phyloP scores from a whole-genome alignment of 768 basidiomycete genomes.

The Lactarius trivialis region DNA sequence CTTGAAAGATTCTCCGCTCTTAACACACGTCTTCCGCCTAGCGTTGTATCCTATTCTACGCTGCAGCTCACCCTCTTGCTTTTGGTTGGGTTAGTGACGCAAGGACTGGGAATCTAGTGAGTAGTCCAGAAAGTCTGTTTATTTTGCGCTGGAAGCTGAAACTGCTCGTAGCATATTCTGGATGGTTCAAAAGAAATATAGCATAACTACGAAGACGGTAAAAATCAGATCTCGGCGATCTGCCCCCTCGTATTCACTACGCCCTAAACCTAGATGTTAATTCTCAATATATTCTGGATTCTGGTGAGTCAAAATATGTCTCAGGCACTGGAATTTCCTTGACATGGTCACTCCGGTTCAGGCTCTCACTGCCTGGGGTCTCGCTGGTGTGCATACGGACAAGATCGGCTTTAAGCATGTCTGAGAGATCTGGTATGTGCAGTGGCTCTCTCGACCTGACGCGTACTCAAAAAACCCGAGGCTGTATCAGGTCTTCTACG shows the following conservation, averaged over 20 bases:
- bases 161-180: constrained; percentile 46
- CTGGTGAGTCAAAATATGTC: constrained; percentile 37
- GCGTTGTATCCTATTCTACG: constrained; percentile 66
- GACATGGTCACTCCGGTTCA: constrained; percentile 24
- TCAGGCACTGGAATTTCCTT: background rate
- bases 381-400: constrained; percentile 67
- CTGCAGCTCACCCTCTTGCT: constrained; percentile 61
- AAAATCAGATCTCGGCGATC: constrained; percentile 16
- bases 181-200: constrained; percentile 59
- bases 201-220: constrained; percentile 58
- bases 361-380: constrained; percentile 67
- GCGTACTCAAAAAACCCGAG: constrained; percentile 29
- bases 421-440: constrained; percentile 66
- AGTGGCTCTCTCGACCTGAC: background rate
- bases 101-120: constrained; percentile 65
- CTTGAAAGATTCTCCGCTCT: background rate
- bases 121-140: constrained; percentile 21
- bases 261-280: constrained; percentile 47
- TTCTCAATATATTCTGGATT: constrained; percentile 68
- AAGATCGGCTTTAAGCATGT: constrained; percentile 78
- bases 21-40: constrained; percentile 25
- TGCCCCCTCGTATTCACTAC: background rate
- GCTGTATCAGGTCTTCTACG: constrained; percentile 65
- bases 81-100: constrained; percentile 58
- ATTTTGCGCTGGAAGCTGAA: background rate